These are phyloP conservation scores for Thelephora aurantiotincta DNA, from an alignment of 768 basidiomycete species.

Conservation along the genomic window DNA sequence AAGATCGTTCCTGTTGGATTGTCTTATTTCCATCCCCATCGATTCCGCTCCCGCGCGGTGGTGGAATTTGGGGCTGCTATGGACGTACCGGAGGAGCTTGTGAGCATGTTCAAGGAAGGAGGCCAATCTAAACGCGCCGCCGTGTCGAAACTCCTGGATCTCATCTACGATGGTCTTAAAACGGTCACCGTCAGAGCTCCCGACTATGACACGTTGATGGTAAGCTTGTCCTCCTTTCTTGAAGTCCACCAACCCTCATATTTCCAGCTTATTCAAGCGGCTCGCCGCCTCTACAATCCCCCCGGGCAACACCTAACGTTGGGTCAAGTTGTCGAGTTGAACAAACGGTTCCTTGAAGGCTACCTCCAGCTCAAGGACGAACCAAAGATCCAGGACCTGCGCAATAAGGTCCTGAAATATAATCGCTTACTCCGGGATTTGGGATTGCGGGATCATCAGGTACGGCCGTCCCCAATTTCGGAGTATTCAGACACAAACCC, in stretches of 20 bases:
- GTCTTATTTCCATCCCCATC: constrained; percentile 27
- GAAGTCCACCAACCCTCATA: background rate
- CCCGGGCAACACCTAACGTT: constrained; percentile 89
- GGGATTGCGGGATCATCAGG: constrained; percentile 90
- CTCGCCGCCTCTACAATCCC: constrained; percentile 83
- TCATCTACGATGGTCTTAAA: constrained; percentile 87
- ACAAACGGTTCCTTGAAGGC: constrained; percentile 83
- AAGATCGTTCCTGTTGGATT: constrained; percentile 66
- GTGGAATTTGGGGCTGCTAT: constrained; percentile 91
- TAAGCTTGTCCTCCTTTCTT: constrained; percentile 18
- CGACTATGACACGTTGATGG: constrained; percentile 97
- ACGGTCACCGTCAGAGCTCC: constrained; percentile 93
- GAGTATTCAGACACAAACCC: background rate
- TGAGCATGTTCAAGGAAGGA: constrained; percentile 85
- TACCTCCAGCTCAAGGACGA: constrained; percentile 90
- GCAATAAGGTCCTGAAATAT: constrained; percentile 74
- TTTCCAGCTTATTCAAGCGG: constrained; percentile 83
- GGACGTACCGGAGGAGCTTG: constrained; percentile 79
- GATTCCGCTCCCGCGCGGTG: constrained; percentile 92
- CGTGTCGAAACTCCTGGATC: constrained; percentile 73
- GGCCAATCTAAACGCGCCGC: constrained; percentile 84
- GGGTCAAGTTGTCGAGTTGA: constrained; percentile 91
- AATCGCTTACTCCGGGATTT: constrained; percentile 80
- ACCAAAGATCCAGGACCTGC: constrained; percentile 71
- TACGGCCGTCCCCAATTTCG: constrained; percentile 13